phyloP scores from a whole-genome alignment of 1,284 basidiomycete species.

The Termitomyces sp. region DNA sequence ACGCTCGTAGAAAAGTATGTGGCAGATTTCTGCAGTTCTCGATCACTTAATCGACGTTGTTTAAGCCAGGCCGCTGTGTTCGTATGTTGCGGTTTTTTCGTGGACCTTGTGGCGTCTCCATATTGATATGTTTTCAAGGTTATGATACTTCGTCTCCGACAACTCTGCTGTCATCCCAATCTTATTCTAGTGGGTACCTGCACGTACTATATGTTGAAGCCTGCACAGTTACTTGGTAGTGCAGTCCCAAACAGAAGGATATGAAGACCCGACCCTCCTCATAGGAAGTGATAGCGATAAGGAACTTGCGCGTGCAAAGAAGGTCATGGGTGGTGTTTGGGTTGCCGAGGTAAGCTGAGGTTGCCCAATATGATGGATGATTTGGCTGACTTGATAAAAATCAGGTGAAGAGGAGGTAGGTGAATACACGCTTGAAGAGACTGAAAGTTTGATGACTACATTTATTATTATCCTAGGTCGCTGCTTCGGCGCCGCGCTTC shows the following conservation, averaged over 20 bases:
- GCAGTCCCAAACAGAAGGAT: constrained; percentile 35
- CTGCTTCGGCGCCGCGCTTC: constrained; percentile 40
- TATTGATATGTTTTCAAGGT: constrained; percentile 29
- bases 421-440: not conserved
- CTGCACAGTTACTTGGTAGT: not conserved
- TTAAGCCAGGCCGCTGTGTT: constrained; percentile 50
- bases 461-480: constrained; percentile 27
- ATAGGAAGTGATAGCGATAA: constrained; percentile 45
- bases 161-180: constrained; percentile 62
- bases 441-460: not conserved
- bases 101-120: not conserved
- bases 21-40: constrained; percentile 2
- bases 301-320: constrained; percentile 51
- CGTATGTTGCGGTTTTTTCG: constrained; percentile 23
- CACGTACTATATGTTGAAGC: not conserved
- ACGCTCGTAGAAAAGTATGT: constrained; percentile 60
- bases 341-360: constrained; percentile 39
- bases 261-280: constrained; percentile 45
- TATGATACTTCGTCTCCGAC: constrained; percentile 63
- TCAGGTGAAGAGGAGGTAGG: constrained; percentile 16
- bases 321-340: constrained; percentile 50
- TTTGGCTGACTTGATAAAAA: not conserved
- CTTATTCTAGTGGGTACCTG: constrained; percentile 46
- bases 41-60: not conserved
- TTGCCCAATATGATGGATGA: not conserved